Percentiles rank a stretch among this genome's conserved stretches.
Evolutionary conservation across 257 asterid genomes (phyloP).

Genomic region (Knoxia roxburghii): DNA sequence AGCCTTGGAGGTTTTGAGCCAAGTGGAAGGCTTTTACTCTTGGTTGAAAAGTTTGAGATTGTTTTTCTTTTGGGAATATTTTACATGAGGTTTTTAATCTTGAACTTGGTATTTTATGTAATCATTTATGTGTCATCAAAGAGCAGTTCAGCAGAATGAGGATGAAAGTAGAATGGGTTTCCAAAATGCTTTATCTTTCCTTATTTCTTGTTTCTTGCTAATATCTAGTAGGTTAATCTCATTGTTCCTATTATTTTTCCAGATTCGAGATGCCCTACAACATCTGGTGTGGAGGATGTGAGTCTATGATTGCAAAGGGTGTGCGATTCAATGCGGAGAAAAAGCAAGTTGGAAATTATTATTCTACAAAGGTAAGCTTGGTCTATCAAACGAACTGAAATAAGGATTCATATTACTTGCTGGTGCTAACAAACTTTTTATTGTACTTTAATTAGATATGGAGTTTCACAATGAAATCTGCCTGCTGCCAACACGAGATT

Average conservation of each 20-base stretch:
- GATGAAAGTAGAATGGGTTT: background rate
- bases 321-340: conserved; percentile 98
- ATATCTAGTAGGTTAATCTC: background rate
- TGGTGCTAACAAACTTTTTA: conserved; percentile 1
- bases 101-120: background rate
- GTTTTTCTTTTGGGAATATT: background rate
- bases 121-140: background rate
- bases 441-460: conserved; percentile 56
- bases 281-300: conserved; percentile 98
- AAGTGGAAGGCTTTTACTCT: background rate
- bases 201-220: background rate
- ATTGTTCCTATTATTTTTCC: conserved; percentile 10
- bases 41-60: background rate
- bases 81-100: background rate
- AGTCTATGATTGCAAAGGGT: conserved; percentile 98
- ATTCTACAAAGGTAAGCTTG: conserved; percentile 70
- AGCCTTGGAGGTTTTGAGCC: background rate
- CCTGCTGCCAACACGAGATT: conserved; percentile 92
- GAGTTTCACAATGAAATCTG: conserved; percentile 92
- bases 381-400: conserved; percentile 1
- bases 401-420: background rate
- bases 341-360: conserved; percentile 95
- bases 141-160: background rate
- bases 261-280: conserved; percentile 97
- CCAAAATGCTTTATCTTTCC: background rate